Evolutionary conservation across 768 basidiomycete genomes (phyloP), one percentile per base, ranked within the genome.

Genomic region (Pleurotus giganteus): DNA sequence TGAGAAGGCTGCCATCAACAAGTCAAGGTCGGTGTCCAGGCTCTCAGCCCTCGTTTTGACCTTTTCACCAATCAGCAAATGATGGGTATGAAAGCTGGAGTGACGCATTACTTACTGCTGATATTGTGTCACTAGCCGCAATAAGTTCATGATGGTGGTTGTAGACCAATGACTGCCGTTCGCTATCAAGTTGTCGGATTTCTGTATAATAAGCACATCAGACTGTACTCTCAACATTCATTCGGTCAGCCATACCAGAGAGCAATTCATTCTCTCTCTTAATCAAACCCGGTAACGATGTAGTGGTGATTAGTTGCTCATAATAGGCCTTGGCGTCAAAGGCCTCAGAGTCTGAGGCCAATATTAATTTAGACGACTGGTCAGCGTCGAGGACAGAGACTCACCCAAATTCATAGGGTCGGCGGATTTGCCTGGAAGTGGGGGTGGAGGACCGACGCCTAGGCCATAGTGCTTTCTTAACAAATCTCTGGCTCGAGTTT

Each of bases 91-190:
- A 21, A 27, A 17, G 17, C 24, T 41, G n/a, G n/a, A n/a, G 32
- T 17, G 28, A 23, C 29, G 8, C 15, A 34, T 3, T 54, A 61
- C 85, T 17, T 69, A 94, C 92, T 4, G 87, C 84, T 57, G 86
- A 84, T 59, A 97, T 96, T 7, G 94, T 96, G 62, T 94, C 91
- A 56, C 88, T 92, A 2, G 94, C 94, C 1, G 91, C 91, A 47
- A 97, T 94, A 17, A 97, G 85, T 60, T 97, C 94, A 56, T 94
- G 92, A 63, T 97, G 94, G 64, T 95, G 94, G 62, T 95, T 94
- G 66, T 97, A 97, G 9, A 97, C 94, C 41, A 97, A 75, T 7
- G 89, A 88, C 68, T 97, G 94, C 21, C 91, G 76, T 63, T 96
- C 94, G 63, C 88, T 84, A 54, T 96, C 92, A 12, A 97, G 71